These are phyloP conservation scores for Heliophila coronopifolia DNA, from an alignment of 441 rosid species.

Conservation along the genomic window DNA sequence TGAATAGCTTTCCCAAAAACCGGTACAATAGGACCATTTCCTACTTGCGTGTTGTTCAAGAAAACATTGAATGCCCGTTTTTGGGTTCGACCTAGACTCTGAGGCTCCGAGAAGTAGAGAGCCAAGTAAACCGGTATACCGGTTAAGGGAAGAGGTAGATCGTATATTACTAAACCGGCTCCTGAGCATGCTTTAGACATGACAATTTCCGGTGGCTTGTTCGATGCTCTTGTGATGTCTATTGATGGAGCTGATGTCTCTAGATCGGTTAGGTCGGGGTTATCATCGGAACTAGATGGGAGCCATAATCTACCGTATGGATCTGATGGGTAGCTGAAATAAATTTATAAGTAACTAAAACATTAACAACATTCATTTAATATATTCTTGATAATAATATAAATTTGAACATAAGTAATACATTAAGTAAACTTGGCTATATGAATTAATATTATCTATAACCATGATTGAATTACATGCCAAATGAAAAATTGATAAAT, in stretches of 20 bases:
- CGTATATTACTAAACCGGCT: background rate
- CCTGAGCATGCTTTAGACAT: constrained; percentile 36
- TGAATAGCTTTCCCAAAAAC: constrained; percentile 27
- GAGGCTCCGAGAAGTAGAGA: constrained; percentile 45
- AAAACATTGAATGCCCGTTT: constrained; percentile 34
- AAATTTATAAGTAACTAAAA: constrained; percentile 5
- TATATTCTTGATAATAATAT: too few species aligned
- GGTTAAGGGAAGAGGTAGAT: constrained; percentile 6
- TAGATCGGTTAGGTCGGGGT: constrained; percentile 14
- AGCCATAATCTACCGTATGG: constrained; percentile 40
- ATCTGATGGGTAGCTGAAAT: constrained; percentile 27
- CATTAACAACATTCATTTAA: too few species aligned
- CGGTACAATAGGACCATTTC: constrained; percentile 27
- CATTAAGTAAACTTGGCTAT: too few species aligned
- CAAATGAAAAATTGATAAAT: too few species aligned
- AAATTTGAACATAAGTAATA: too few species aligned
- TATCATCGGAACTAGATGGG: background rate
- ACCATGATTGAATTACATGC: too few species aligned
- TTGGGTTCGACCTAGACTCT: constrained; percentile 22
- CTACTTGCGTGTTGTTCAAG: background rate
- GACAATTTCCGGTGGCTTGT: constrained; percentile 33
- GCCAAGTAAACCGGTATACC: constrained; percentile 23
- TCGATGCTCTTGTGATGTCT: background rate
- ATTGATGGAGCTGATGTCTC: constrained; percentile 19
- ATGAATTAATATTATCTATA: too few species aligned